Percentiles rank a stretch among this genome's conserved stretches.
Conservation (phyloP, 257 asterid genomes). For the Linaria vulgaris region DNA sequence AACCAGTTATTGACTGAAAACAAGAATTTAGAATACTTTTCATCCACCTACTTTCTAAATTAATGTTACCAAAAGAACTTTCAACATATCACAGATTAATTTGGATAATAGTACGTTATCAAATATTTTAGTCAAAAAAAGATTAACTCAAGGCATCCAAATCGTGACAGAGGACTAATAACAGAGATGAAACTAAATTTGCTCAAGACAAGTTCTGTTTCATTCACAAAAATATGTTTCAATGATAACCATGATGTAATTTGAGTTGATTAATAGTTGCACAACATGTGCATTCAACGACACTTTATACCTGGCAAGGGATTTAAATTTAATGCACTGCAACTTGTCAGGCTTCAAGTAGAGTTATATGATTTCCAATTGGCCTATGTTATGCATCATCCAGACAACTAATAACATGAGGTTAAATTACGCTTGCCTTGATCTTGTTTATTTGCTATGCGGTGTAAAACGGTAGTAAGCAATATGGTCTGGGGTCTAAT, state of each 20-base stretch:
- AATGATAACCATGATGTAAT: constrained; percentile 1
- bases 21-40: no score
- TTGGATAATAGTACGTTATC: background rate
- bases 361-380: no score
- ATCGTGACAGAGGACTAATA: background rate
- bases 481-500: constrained; percentile 6
- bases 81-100: background rate
- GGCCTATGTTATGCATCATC: no score
- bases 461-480: background rate
- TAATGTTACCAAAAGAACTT: no score
- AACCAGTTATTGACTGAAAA: no score
- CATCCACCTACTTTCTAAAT: no score
- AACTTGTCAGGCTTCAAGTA: no score
- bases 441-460: background rate
- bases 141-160: background rate
- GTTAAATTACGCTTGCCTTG: background rate
- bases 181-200: background rate
- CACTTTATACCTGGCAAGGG: no score
- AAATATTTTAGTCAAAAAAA: background rate
- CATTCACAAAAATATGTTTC: background rate
- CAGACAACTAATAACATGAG: background rate
- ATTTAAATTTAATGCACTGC: no score
- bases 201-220: background rate
- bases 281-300: background rate
- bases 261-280: constrained; percentile 18